A percentile compares a stretch with the other conserved stretches of the same genome.
These are phyloP conservation scores for Arthrobotrys iridis DNA, from an alignment of 2,329 filamentous ascomycete genomes.

Conservation along the genomic window DNA sequence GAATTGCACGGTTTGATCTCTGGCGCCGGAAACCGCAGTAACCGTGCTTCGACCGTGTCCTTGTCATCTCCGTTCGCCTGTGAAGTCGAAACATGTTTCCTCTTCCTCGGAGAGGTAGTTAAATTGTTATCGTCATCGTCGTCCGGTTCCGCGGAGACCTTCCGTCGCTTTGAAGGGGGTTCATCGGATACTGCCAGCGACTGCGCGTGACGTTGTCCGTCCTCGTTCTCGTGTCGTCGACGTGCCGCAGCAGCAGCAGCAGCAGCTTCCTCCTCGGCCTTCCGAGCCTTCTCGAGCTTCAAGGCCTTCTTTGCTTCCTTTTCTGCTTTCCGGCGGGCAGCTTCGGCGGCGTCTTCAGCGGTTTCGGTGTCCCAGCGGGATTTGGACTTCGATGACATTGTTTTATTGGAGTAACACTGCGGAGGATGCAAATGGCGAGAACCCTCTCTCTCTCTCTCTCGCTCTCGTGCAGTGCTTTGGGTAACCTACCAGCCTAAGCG, in stretches of 20 bases:
- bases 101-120: constrained; percentile 67
- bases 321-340: constrained; percentile 80
- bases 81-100: constrained; percentile 63
- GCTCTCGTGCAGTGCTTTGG: too few species aligned
- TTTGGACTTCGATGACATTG: constrained; percentile 71
- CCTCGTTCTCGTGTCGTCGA: constrained; percentile 57
- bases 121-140: constrained; percentile 59
- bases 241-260: constrained; percentile 53
- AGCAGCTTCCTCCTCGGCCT: constrained; percentile 60
- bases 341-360: constrained; percentile 79
- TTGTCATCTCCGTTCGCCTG: constrained; percentile 59
- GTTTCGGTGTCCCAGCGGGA: constrained; percentile 91
- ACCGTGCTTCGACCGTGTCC: constrained; percentile 64
- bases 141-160: constrained; percentile 43
- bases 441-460: too few species aligned
- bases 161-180: constrained; percentile 37
- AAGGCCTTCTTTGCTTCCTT: constrained; percentile 69
- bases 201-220: constrained; percentile 59
- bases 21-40: constrained; percentile 76
- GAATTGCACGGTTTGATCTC: constrained; percentile 74
- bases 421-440: not conserved
- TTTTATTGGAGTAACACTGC: constrained; percentile 16
- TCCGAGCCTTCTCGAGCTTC: constrained; percentile 57
- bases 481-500: too few species aligned
- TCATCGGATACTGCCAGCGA: constrained; percentile 56